A percentile compares a stretch with the other conserved stretches of the same genome.
Conservation (phyloP, 1,139 yeast genomes). For the Pichia sp. region DNA sequence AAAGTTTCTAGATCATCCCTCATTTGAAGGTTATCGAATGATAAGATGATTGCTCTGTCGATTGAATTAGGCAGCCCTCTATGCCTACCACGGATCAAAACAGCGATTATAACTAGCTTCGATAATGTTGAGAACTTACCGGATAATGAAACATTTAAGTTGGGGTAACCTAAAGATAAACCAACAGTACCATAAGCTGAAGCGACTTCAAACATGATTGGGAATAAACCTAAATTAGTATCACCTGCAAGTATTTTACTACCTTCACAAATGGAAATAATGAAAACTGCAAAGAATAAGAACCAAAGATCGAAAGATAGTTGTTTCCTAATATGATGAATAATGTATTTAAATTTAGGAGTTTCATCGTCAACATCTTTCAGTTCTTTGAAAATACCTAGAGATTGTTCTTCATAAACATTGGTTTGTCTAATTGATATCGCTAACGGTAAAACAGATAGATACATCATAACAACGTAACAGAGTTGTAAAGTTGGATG, state of each 20-base stretch:
- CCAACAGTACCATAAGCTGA: slow-evolving; percentile 98
- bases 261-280: slow-evolving; percentile 83
- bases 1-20: slow-evolving; percentile 64
- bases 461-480: slow-evolving; percentile 96
- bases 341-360: slow-evolving; percentile 45
- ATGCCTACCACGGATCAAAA: slow-evolving; percentile 92
- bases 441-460: slow-evolving; percentile 91
- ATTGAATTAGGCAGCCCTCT: slow-evolving; percentile 92
- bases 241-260: slow-evolving; percentile 40
- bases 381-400: slow-evolving; percentile 62
- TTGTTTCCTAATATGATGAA: slow-evolving; percentile 86
- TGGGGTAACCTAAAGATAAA: slow-evolving; percentile 74
- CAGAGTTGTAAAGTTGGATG: slow-evolving; percentile 93
- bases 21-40: slow-evolving; percentile 58
- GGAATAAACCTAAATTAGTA: slow-evolving; percentile 57
- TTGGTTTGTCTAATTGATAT: slow-evolving; percentile 93
- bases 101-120: slow-evolving; percentile 76
- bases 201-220: slow-evolving; percentile 75
- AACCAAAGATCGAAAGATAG: slow-evolving; percentile 94
- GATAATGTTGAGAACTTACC: slow-evolving; percentile 67
- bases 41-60: slow-evolving; percentile 90
- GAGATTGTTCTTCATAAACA: slow-evolving; percentile 93
- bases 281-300: slow-evolving; percentile 74
- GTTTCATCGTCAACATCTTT: slow-evolving; percentile 26
- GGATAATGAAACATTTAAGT: slow-evolving; percentile 57